Evolutionary conservation across 2,329 filamentous ascomycete genomes (phyloP).

Genomic region (Exserohilum turcica): DNA sequence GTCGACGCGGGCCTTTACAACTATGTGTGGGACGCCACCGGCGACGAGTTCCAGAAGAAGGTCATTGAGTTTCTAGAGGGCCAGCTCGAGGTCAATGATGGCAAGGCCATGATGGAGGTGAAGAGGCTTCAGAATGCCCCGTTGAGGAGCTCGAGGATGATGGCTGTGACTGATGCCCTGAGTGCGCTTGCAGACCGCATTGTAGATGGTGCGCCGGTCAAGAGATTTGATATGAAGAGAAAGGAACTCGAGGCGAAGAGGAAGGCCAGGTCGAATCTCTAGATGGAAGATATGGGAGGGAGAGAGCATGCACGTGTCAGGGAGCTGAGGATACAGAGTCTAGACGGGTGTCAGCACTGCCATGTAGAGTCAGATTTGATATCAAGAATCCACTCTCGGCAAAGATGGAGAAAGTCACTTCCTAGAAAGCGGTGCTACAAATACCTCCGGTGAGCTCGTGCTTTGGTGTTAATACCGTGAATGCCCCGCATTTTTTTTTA

Average conservation of each 20-base stretch:
- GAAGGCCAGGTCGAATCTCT: slow-evolving; percentile 21
- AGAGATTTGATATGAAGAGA: slow-evolving; percentile 53
- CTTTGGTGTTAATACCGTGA: not conserved
- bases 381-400: no score
- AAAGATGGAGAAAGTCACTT: not conserved
- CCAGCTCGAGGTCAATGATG: slow-evolving; percentile 55
- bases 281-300: not conserved
- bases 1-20: slow-evolving; percentile 55
- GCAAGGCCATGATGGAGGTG: slow-evolving; percentile 59
- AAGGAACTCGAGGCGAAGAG: slow-evolving; percentile 43
- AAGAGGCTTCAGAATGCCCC: slow-evolving; percentile 57
- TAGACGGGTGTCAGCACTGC: not conserved
- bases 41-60: slow-evolving; percentile 50
- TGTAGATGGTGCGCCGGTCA: slow-evolving; percentile 53
- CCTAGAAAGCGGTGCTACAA: not conserved
- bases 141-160: slow-evolving; percentile 51
- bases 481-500: slow-evolving; percentile 1
- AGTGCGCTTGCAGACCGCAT: slow-evolving; percentile 57
- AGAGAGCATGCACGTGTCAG: not conserved
- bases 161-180: slow-evolving; percentile 55
- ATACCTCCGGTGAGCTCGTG: not conserved
- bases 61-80: slow-evolving; percentile 52
- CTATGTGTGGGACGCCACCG: slow-evolving; percentile 49
- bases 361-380: not conserved
- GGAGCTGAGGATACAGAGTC: no score